Conservation (phyloP, 805 yeast species). For the Martiniozyma abietophila region DNA sequence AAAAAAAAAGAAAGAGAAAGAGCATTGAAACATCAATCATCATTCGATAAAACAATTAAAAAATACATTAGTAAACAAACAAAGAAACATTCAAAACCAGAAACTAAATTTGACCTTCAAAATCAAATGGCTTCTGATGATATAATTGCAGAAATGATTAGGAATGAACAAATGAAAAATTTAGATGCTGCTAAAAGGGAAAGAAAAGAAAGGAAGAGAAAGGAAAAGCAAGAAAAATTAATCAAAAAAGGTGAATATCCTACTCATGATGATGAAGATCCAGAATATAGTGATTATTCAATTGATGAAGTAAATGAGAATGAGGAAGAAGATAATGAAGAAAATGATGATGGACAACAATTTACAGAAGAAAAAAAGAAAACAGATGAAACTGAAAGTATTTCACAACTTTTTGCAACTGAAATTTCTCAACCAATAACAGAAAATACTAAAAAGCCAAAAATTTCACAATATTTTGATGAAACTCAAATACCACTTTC, state of each 20-base stretch:
- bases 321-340: slow-evolving; percentile 19
- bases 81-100: slow-evolving; percentile 1
- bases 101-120: not conserved
- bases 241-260: slow-evolving; percentile 12
- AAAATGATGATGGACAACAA: slow-evolving; percentile 18
- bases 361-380: slow-evolving; percentile 6
- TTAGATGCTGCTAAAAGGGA: slow-evolving; percentile 6
- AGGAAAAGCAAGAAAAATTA: slow-evolving; percentile 10
- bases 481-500: too few species aligned
- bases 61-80: slow-evolving; percentile 8
- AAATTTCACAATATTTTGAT: too few species aligned
- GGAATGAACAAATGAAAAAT: slow-evolving; percentile 11
- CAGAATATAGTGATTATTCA: slow-evolving; percentile 23
- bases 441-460: slow-evolving; percentile 17
- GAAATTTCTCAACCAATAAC: slow-evolving; percentile 19
- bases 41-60: slow-evolving; percentile 9
- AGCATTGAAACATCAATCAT: slow-evolving; percentile 1
- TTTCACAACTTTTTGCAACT: slow-evolving; percentile 9
- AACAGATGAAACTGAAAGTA: slow-evolving; percentile 7
- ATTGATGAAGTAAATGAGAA: slow-evolving; percentile 21
- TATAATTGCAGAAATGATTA: slow-evolving; percentile 9
- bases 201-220: slow-evolving; percentile 12
- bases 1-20: slow-evolving; percentile 6
- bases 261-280: slow-evolving; percentile 20
- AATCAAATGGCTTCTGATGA: slow-evolving; percentile 8